Evolutionary conservation across 768 basidiomycete genomes (phyloP).

Genomic region (Lactarius hatsudake): DNA sequence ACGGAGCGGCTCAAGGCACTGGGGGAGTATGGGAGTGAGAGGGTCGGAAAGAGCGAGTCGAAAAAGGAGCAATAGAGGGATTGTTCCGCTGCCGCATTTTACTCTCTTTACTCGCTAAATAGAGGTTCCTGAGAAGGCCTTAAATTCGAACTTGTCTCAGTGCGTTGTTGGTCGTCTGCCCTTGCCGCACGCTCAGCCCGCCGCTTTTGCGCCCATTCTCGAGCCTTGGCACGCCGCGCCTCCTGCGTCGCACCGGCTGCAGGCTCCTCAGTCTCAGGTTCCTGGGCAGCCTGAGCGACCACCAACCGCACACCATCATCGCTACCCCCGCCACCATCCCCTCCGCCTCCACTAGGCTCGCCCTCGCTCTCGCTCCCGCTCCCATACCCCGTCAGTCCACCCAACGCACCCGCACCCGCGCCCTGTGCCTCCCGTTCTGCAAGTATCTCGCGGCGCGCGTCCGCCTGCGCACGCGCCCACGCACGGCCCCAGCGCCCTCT

Average conservation of each 20-base stretch:
- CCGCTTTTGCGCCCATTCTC: conserved; percentile 56
- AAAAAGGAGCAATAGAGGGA: conserved; percentile 35
- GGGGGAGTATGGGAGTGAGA: conserved; percentile 40
- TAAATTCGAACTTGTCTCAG: neutral
- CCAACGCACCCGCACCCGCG: conserved; percentile 37
- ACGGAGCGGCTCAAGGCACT: conserved; percentile 84
- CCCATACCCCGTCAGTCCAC: conserved; percentile 56
- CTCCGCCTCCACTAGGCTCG: conserved; percentile 6
- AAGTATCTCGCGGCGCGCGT: conserved; percentile 35
- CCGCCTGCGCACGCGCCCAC: conserved; percentile 59
- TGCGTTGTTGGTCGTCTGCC: neutral
- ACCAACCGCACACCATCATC: neutral
- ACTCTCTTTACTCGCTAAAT: conserved; percentile 8
- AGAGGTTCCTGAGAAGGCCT: neutral
- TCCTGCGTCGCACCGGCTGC: conserved; percentile 36
- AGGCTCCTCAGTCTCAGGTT: conserved; percentile 8
- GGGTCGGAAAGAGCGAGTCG: conserved; percentile 25
- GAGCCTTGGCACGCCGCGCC: conserved; percentile 53
- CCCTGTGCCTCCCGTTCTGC: conserved; percentile 30
- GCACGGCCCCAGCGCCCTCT: conserved; percentile 67
- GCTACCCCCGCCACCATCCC: conserved; percentile 19
- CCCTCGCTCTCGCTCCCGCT: conserved; percentile 30
- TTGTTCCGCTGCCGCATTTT: neutral
- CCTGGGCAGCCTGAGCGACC: neutral
- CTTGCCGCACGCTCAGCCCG: conserved; percentile 32